Evolutionary conservation across 2,329 filamentous ascomycete genomes (phyloP).

Genomic region (Arthrobotrys musiformis): DNA sequence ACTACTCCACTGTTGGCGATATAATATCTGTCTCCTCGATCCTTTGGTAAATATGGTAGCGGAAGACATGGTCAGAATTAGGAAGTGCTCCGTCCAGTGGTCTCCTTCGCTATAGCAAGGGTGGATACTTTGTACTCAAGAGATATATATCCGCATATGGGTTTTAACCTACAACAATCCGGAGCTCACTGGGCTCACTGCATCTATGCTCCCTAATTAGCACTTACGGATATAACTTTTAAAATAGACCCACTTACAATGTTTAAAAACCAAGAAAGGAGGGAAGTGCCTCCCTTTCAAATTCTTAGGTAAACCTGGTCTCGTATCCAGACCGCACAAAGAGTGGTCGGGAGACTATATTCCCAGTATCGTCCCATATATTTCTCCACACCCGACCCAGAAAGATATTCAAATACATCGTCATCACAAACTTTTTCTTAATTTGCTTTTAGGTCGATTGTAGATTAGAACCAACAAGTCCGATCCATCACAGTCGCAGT

Average conservation of each 20-base stretch:
- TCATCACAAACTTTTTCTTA: not conserved
- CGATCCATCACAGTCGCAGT: no score
- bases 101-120: no score
- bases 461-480: not conserved
- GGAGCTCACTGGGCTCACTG: not conserved
- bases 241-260: not conserved
- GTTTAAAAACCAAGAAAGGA: no score
- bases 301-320: no score
- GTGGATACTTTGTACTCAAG: no score
- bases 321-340: no score
- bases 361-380: no score
- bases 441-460: not conserved
- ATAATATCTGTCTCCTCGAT: no score
- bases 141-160: no score
- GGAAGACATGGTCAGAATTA: slow-evolving; percentile 10
- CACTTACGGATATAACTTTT: not conserved
- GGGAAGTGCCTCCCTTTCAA: no score
- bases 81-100: not conserved
- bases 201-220: not conserved
- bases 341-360: no score
- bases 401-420: not conserved
- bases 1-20: not conserved
- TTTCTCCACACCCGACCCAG: no score
- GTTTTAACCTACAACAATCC: not conserved
- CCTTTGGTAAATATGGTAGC: not conserved